A percentile compares a stretch with the other conserved stretches of the same genome.
Evolutionary conservation across 768 basidiomycete species (phyloP).

Genomic region (Boletus huronensis): DNA sequence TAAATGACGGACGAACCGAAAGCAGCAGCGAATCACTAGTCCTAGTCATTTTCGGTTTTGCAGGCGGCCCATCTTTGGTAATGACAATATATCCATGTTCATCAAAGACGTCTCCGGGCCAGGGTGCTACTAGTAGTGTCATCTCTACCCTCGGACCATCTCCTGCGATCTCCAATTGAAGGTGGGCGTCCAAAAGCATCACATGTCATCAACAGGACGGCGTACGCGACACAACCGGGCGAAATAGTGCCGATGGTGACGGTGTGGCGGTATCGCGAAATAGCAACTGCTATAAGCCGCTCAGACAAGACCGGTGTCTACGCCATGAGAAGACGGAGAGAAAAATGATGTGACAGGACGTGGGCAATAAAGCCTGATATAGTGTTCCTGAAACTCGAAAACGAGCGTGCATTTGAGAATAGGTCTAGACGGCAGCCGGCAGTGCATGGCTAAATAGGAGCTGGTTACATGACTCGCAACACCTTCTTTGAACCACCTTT

Average conservation of each 20-base stretch:
- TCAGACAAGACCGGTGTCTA: background rate
- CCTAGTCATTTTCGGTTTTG: background rate
- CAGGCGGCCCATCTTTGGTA: background rate
- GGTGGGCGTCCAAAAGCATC: background rate
- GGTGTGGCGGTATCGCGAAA: conserved; percentile 1
- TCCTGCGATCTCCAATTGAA: background rate
- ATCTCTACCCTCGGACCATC: background rate
- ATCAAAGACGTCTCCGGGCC: background rate
- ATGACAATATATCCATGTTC: background rate
- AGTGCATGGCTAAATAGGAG: background rate
- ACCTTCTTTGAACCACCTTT: background rate
- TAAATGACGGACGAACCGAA: background rate
- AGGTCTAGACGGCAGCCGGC: background rate
- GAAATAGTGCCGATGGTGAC: conserved; percentile 6
- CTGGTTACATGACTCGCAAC: background rate
- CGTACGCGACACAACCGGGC: conserved; percentile 1
- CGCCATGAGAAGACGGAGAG: background rate
- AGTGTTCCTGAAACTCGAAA: background rate
- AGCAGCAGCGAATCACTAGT: background rate
- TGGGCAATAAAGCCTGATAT: conserved; percentile 6
- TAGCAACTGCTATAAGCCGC: background rate
- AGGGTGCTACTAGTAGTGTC: background rate
- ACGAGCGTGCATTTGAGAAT: background rate
- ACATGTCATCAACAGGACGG: background rate
- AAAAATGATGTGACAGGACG: background rate